These are phyloP conservation scores for Trichosporon ovoides DNA, from an alignment of 1,284 basidiomycete genomes.

Conservation along the genomic window DNA sequence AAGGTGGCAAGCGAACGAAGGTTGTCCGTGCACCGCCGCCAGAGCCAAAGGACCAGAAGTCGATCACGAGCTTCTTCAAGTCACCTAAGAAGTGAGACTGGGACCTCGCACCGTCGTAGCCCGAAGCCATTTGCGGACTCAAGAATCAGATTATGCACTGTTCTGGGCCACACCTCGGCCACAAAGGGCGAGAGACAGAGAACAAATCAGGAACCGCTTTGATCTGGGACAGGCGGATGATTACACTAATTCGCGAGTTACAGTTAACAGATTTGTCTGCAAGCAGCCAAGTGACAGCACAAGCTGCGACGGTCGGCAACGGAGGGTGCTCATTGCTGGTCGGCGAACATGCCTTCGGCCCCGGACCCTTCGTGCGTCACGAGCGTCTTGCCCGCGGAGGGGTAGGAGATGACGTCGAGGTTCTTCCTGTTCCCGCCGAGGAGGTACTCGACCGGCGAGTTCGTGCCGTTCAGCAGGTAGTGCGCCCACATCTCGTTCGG, in stretches of 20 bases:
- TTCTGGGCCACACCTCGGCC: too few relatives aligned
- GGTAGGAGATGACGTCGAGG: slow-evolving; percentile 20
- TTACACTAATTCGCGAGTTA: too few relatives aligned
- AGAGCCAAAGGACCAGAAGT: slow-evolving; percentile 31
- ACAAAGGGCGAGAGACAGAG: too few relatives aligned
- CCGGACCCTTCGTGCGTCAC: slow-evolving; percentile 14
- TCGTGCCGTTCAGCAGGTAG: slow-evolving; percentile 8
- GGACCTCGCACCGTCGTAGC: too few relatives aligned
- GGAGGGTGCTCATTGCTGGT: not conserved
- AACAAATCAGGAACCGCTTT: too few relatives aligned
- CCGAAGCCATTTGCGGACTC: too few relatives aligned
- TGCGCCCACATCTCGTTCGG: slow-evolving; percentile 18
- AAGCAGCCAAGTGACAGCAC: too few relatives aligned
- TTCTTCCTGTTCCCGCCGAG: slow-evolving; percentile 16
- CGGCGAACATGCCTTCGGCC: slow-evolving; percentile 15
- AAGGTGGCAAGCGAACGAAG: slow-evolving; percentile 36
- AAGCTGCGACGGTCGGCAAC: too few relatives aligned
- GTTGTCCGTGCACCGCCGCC: slow-evolving; percentile 24
- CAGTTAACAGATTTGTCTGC: too few relatives aligned
- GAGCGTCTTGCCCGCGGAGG: slow-evolving; percentile 17
- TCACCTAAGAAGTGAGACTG: slow-evolving; percentile 23
- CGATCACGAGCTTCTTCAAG: slow-evolving; percentile 39
- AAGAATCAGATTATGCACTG: too few relatives aligned
- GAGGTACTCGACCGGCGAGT: slow-evolving; percentile 10
- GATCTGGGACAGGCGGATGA: too few relatives aligned